Base-by-base conservation (phyloP, 1,139 yeast species). In the Eremothecium cymbalariae region DNA sequence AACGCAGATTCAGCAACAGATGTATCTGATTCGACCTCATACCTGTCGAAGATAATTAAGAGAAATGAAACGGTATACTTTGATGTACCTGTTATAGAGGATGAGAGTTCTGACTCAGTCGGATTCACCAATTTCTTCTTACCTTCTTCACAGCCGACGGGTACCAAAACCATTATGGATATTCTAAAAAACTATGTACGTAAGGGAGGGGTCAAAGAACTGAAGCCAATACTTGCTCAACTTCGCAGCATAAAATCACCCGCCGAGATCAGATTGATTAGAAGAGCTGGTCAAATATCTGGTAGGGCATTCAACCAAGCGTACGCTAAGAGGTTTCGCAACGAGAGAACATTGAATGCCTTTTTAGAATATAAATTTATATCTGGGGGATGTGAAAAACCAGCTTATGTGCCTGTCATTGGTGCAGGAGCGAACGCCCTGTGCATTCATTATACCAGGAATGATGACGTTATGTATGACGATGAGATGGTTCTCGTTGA, bases 361-460 rank as follows among this genome's bases (percentile, higher is more conserved):
- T 86, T 67, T 51, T 63, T 93, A 40, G 95, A 88, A 43, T 84
- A 84, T 56, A 72, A 78, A 49, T 88, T 90, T 57, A 73, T 82
- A 6, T 67, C 74, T 33, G 85, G 88, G 18, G 98, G 98, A 0
- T 86, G 96, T 58, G 94, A 85, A 43, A 74, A 74, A 43, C 74
- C 81, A 28, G 97, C 96, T 0, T 93, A 93, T 53, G 73, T 88
- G 19, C 97, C 99, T 0, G 99, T 93, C 7, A 94, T 93, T 6
- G 99, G 97, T 2, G 82, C 95, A 27, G 98, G 98, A 2, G 60
- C 70, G 16, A 86, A 86, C 54, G 85, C 95, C 0, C 63, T 86
- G 28, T 80, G 90, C 26, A 85, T 90, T 40, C 97, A 88, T 57
- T 88, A 88, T 56, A 86, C 94, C 0, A 67, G 94, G 41, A 88